Base-by-base conservation (phyloP, 2,329 filamentous ascomycete genomes). In the Volutella citrinella region DNA sequence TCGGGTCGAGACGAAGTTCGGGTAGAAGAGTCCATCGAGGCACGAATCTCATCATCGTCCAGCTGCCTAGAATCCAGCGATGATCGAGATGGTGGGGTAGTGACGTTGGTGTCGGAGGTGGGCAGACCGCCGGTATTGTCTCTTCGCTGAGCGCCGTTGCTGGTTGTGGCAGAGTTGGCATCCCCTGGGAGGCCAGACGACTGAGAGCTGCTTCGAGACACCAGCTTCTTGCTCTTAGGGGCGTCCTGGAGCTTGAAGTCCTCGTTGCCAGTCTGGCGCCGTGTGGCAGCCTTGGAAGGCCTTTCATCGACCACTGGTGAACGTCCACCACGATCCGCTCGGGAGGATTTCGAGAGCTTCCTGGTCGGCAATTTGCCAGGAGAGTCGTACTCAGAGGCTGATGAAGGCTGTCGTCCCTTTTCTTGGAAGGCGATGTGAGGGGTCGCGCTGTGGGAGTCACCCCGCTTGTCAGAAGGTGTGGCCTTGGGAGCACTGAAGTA, bases 391-490 rank as follows among this genome's bases (percentile, higher is more conserved):
- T 78, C 50, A 15, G 50, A 64, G 10, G 82, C 78, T 4, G 80
- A 77, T 1, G 80, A 81, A 13, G 52, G 19, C 28, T 62, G 56
- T 4, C 85, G 77, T 3, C 79, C 78, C 61, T 90, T 93, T 52
- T 95, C 87, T 58, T 95, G 88, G 57, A 89, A 94, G 15, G 88
- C 85, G 51, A 95, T 95, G 54, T 95, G 89, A n/a, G 89, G 87
- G 12, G 87, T 89, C 3, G 80, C 76, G 39, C 66, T 59, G 35
- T 69, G 66, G 2, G 72, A 74, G 26, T 74, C 73, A 12, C 52
- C 54, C 29, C 68, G 70, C 47, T 63, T 72, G 32, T 76, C 69
- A 4, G 60, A 45, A 12, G 63, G 46, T 4, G 59, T 48, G n/a
- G 61, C 54, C 54, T 69, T 73, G 20, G 64, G 42, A 6, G 63